phyloP scores from a whole-genome alignment of 73 alveolate species.

The Paramecium octaurelia region DNA sequence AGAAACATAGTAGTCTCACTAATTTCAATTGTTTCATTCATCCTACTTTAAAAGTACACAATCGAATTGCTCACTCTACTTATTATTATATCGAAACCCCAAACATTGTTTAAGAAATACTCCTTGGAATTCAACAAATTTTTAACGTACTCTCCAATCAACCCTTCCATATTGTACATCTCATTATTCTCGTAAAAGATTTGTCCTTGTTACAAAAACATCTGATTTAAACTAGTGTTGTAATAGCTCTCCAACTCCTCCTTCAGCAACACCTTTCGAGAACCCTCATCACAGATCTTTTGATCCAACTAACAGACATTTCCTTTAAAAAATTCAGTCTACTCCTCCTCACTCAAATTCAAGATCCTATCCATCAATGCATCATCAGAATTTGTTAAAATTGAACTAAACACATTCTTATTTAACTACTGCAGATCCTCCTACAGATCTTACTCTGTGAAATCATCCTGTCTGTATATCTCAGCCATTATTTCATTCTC shows the following conservation, averaged over 20 bases:
- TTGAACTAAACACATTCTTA: not conserved
- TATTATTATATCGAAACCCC: not conserved
- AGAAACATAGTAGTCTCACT: not conserved
- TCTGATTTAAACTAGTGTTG: not conserved
- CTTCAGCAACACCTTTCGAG: not conserved
- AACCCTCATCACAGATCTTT: not conserved
- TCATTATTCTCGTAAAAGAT: not conserved
- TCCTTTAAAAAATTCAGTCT: not conserved
- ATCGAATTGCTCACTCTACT: not conserved
- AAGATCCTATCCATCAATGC: not conserved
- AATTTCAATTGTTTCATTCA: not conserved
- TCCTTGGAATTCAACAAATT: not conserved
- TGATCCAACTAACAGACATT: not conserved
- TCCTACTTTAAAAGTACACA: not conserved
- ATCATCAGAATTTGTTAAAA: not conserved
- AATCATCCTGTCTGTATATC: not conserved
- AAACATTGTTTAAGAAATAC: not conserved
- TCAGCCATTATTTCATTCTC: not conserved
- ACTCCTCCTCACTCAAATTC: not conserved
- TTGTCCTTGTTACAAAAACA: not conserved
- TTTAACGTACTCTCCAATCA: not conserved
- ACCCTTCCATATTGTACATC: not conserved
- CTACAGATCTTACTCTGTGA: not conserved
- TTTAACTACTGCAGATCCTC: not conserved
- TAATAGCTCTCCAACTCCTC: not conserved